Conservation (phyloP, 2,329 filamentous ascomycete species). For the Hortaea werneckii region DNA sequence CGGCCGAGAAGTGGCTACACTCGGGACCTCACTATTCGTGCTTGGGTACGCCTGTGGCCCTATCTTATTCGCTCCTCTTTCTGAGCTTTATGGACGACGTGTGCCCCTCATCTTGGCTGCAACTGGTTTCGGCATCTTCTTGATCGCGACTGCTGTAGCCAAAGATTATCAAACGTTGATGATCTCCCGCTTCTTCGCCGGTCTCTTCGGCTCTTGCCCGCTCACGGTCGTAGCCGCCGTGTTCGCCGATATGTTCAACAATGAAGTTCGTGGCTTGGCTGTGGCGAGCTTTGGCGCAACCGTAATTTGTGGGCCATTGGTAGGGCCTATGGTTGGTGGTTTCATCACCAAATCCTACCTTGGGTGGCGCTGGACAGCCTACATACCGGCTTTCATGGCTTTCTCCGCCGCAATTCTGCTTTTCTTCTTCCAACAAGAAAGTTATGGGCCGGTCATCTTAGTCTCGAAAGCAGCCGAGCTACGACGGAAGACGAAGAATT, state of each 20-base stretch:
- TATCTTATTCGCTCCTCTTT: slow-evolving; percentile 41
- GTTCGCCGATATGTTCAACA: slow-evolving; percentile 30
- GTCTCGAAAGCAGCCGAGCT: slow-evolving; percentile 47
- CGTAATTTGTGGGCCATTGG: slow-evolving; percentile 7
- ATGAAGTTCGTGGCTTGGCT: slow-evolving; percentile 22
- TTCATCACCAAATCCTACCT: slow-evolving; percentile 24
- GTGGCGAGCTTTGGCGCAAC: slow-evolving; percentile 26
- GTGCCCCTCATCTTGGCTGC: slow-evolving; percentile 23
- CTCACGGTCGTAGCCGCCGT: slow-evolving; percentile 41
- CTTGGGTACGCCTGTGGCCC: slow-evolving; percentile 29
- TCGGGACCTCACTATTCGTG: slow-evolving; percentile 30
- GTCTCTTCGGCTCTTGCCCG: slow-evolving; percentile 29
- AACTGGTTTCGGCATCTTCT: slow-evolving; percentile 34
- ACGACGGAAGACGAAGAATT: slow-evolving; percentile 46
- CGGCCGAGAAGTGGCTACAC: slow-evolving; percentile 27
- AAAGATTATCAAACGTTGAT: slow-evolving; percentile 30
- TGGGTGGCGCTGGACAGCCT: slow-evolving; percentile 43
- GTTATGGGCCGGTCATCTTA: slow-evolving; percentile 49
- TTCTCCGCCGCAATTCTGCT: slow-evolving; percentile 39
- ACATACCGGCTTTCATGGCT: slow-evolving; percentile 48
- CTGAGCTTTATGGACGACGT: slow-evolving; percentile 27
- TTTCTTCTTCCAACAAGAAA: slow-evolving; percentile 46
- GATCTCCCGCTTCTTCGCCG: slow-evolving; percentile 29
- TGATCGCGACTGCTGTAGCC: slow-evolving; percentile 34
- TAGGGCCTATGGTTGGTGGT: slow-evolving; percentile 22